Conservation (phyloP, 106 monocot genomes). For the Platanthera guangdongensis region DNA sequence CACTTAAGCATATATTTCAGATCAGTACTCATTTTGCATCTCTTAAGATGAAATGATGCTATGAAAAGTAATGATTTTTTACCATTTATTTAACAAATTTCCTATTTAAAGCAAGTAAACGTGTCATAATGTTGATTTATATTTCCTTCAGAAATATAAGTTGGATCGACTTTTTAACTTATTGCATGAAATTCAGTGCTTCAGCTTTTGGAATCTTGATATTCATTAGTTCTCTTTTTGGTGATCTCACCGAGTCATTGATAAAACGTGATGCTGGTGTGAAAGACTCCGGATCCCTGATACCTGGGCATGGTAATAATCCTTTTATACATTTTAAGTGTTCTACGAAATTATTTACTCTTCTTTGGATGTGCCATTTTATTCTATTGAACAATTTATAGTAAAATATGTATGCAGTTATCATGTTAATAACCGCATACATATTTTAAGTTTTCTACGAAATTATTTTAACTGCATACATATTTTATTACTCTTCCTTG, state of each 20-base stretch:
- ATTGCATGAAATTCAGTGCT: slow-evolving; percentile 40
- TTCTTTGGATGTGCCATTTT: not conserved
- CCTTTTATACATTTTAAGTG: not conserved
- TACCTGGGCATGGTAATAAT: slow-evolving; percentile 83
- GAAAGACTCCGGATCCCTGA: slow-evolving; percentile 97
- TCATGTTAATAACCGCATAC: not conserved
- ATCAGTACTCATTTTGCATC: not conserved
- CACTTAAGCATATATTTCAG: not conserved
- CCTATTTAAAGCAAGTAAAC: no score
- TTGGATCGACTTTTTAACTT: not conserved
- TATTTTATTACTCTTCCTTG: slow-evolving; percentile 2
- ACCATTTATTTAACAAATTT: no score
- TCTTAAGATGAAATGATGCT: no score
- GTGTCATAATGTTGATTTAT: not conserved
- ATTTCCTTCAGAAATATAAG: not conserved
- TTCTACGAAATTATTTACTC: not conserved
- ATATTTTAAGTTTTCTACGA: not conserved
- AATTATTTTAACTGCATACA: no score
- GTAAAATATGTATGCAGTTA: not conserved
- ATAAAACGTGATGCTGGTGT: slow-evolving; percentile 98
- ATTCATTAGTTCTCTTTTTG: slow-evolving; percentile 81
- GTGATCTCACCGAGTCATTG: slow-evolving; percentile 89
- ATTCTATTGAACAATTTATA: not conserved
- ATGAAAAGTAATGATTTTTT: no score
- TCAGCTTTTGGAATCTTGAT: slow-evolving; percentile 78